Conservation (phyloP, 805 yeast species). For the Candida wancherniae region DNA sequence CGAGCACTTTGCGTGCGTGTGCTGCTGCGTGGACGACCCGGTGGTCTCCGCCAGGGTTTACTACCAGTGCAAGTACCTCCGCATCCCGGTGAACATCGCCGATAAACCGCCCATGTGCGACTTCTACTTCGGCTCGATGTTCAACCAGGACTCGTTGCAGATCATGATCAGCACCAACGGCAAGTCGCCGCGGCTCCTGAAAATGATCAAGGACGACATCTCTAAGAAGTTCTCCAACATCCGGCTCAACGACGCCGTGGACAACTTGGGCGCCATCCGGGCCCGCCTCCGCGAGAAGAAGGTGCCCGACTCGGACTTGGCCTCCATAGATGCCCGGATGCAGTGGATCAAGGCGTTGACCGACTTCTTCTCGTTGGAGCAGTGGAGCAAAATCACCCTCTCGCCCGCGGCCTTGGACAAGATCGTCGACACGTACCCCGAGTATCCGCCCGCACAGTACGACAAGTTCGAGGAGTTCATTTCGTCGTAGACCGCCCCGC, state of each 20-base stretch:
- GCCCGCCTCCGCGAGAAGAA: slow-evolving; percentile 42
- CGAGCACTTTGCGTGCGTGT: slow-evolving; percentile 55
- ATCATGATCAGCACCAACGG: slow-evolving; percentile 84
- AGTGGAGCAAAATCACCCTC: slow-evolving; percentile 50
- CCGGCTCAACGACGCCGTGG: slow-evolving; percentile 57
- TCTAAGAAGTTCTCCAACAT: slow-evolving; percentile 41
- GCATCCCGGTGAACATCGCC: slow-evolving; percentile 71
- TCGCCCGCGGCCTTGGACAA: slow-evolving; percentile 23
- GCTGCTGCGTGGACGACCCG: slow-evolving; percentile 74
- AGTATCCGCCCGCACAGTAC: slow-evolving; percentile 38
- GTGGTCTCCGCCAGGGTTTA: slow-evolving; percentile 53
- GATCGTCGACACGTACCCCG: slow-evolving; percentile 48
- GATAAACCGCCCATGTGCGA: slow-evolving; percentile 83
- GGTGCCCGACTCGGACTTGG: slow-evolving; percentile 42
- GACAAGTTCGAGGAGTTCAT: slow-evolving; percentile 13
- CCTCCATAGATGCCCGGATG: slow-evolving; percentile 58
- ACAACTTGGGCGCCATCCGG: slow-evolving; percentile 55
- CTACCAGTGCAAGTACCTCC: slow-evolving; percentile 38
- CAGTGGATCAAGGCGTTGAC: slow-evolving; percentile 64
- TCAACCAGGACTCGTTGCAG: slow-evolving; percentile 67
- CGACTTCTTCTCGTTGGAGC: slow-evolving; percentile 51
- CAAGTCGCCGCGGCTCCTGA: slow-evolving; percentile 70
- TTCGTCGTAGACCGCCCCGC: too few species aligned
- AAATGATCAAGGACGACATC: slow-evolving; percentile 47
- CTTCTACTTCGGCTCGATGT: slow-evolving; percentile 79